Base-by-base conservation (phyloP, 805 yeast species). In the Wickerhamiella domercqiae region DNA sequence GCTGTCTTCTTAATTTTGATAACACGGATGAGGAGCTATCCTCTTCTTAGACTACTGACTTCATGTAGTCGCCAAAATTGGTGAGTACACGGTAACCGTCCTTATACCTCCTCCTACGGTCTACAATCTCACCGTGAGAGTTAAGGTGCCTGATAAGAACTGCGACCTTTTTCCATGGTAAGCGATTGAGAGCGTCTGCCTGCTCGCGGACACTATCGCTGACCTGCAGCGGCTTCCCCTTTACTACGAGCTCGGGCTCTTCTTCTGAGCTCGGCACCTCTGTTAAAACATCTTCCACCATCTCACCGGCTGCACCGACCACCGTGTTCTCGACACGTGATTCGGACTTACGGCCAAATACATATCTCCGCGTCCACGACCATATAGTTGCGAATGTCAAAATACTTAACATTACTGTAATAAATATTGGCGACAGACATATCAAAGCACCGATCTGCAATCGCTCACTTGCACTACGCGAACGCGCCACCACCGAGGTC, bases 51-150 rank as follows among this genome's bases (percentile, higher is more conserved):
- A n/a, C n/a, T n/a, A n/a, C n/a, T n/a, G n/a, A n/a, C 13, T 24
- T 24, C 13, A 13, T 24, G 26, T 24, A 24, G 26, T 16, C 19
- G 13, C 47, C 50, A 29, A 44, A 57, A 38, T 47, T 48, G 22
- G 43, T 41, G 28, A 51, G 29, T 21, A 56, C 26, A 31, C 29
- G 37, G 19, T 43, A 41, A 2, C 62, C 63, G 38, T 55, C 59
- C 7, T 51, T 45, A 3, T 46, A 40, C 20, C 39, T 30, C 21
- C 43, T 25, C 5, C 51, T 41, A 6, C 97, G 66, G 14, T 87
- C 82, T 14, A 83, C 79, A 37, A 87, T 80, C 3, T 79, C 80
- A 41, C 79, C 94, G 52, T 86, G 97, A 0, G 96, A 75, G 54
- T 84, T 83, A 50, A 78, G 62, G 14, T 77, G 67, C 44, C 73